phyloP scores from a whole-genome alignment of 495 filamentous ascomycete species.

The Neurospora sp. region DNA sequence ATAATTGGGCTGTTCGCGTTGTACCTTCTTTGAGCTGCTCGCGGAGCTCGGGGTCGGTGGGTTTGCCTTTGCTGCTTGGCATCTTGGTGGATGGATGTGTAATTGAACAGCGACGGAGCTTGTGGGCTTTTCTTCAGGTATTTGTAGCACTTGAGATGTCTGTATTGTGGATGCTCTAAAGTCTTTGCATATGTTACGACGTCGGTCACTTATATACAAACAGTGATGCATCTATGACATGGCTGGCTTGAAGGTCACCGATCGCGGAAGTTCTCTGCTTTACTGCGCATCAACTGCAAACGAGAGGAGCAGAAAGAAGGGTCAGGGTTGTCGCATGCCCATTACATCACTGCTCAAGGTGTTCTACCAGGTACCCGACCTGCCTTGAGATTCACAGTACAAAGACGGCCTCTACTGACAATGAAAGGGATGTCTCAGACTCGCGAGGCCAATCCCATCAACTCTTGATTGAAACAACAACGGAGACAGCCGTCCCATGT shows the following conservation, averaged over 20 bases:
- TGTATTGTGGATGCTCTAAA: not conserved
- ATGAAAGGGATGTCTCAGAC: not conserved
- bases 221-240: not conserved
- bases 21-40: constrained; percentile 39
- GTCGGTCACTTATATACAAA: not conserved
- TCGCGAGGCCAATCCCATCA: not conserved
- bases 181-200: not conserved
- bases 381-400: not conserved
- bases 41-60: constrained; percentile 42
- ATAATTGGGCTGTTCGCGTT: not conserved
- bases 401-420: not conserved
- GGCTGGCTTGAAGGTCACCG: not conserved
- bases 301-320: not conserved
- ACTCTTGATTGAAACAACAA: not conserved
- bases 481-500: not conserved
- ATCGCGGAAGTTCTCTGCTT: not conserved
- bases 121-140: too few relatives aligned
- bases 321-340: not conserved
- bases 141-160: not conserved
- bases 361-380: not conserved
- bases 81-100: not conserved
- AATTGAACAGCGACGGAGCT: not conserved
- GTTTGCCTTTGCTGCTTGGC: constrained; percentile 38
- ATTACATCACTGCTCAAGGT: not conserved
- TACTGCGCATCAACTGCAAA: not conserved